Conservation (phyloP, 345 rosid genomes). For the Balakata baccata region DNA sequence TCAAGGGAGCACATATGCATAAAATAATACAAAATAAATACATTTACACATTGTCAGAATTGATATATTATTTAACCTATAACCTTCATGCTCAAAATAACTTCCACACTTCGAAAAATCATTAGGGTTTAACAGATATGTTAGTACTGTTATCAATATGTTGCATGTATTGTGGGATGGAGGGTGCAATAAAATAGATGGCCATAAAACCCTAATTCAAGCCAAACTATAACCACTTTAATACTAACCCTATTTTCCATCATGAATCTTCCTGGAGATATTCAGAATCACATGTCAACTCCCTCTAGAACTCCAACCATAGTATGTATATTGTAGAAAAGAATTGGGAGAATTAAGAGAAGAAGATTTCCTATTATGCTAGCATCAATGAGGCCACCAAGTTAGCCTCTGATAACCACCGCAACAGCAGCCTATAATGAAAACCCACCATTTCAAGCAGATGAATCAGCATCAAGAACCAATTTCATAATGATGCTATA, state of each 20-base stretch:
- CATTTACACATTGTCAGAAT: neutral
- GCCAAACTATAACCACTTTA: neutral
- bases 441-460: neutral
- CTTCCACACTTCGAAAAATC: neutral
- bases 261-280: neutral
- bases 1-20: neutral
- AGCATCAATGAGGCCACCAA: neutral
- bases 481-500: neutral
- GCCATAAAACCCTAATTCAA: neutral
- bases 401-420: neutral
- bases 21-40: neutral
- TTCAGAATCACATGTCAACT: neutral
- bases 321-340: neutral
- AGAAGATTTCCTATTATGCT: neutral
- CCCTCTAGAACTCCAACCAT: neutral
- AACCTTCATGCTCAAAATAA: neutral
- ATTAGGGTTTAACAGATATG: neutral
- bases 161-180: neutral
- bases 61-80: neutral
- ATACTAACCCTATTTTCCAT: neutral
- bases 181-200: no score
- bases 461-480: neutral
- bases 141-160: neutral
- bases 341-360: neutral
- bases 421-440: neutral